A percentile compares a stretch with the other conserved stretches of the same genome.
These are phyloP conservation scores for Triticum timopheevii DNA, from an alignment of 176 grass and related monocot genomes.

Conservation along the genomic window DNA sequence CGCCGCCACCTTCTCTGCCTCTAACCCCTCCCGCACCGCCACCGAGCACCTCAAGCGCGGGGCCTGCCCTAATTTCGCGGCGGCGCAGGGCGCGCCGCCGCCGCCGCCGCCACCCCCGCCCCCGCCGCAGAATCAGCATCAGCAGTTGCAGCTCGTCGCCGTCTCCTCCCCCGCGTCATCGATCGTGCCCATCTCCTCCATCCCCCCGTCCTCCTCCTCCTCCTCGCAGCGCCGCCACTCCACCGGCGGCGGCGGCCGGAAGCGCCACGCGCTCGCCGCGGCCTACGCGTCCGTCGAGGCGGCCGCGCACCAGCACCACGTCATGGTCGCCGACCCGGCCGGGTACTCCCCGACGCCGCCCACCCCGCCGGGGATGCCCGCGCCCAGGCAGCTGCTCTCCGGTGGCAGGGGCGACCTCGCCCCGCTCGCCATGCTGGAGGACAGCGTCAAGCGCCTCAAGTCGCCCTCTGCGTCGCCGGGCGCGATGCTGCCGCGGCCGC, in stretches of 20 bases:
- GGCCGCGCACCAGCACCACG: conserved; percentile 1
- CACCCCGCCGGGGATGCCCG: conserved; percentile 23
- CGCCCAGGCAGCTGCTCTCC: conserved; percentile 48
- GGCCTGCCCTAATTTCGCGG: conserved; percentile 67
- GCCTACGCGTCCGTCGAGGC: conserved; percentile 20
- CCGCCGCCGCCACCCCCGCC: neutral
- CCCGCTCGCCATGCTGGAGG: conserved; percentile 63
- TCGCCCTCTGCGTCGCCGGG: conserved; percentile 44
- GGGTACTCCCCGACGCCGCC: conserved; percentile 41
- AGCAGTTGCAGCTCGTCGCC: neutral
- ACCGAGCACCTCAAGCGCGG: conserved; percentile 86
- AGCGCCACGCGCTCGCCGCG: conserved; percentile 13
- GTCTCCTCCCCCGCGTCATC: neutral
- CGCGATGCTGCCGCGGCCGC: conserved; percentile 40
- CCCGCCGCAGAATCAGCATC: neutral
- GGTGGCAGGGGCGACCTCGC: conserved; percentile 59
- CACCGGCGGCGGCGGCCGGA: conserved; percentile 22
- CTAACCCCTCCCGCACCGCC: conserved; percentile 74
- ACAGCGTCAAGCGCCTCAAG: conserved; percentile 72
- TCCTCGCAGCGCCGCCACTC: conserved; percentile 32
- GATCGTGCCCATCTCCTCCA: conserved; percentile 14
- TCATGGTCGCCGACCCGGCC: conserved; percentile 7
- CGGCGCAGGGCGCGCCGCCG: neutral
- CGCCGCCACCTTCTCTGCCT: conserved; percentile 22
- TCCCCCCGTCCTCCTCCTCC: neutral